These are phyloP conservation scores for Ophiostoma sp. DNA, from an alignment of 2,329 filamentous ascomycete species.

Conservation along the genomic window DNA sequence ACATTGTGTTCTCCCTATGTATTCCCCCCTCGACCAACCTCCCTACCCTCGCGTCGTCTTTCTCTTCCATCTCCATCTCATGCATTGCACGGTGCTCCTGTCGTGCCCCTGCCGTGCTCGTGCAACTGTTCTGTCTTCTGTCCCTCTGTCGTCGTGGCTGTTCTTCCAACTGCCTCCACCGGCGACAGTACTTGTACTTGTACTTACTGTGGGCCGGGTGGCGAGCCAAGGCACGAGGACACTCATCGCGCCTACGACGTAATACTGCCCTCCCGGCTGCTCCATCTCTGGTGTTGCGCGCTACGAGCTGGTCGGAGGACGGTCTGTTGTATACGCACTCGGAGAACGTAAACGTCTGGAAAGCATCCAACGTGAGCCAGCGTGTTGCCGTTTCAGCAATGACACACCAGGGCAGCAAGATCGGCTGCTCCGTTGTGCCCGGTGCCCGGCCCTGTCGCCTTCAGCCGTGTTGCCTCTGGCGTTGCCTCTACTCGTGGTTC, in stretches of 20 bases:
- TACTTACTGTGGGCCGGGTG: background rate
- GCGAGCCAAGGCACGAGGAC: constrained; percentile 15
- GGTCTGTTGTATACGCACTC: background rate
- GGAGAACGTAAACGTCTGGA: background rate
- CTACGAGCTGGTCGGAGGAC: no score
- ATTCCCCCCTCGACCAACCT: background rate
- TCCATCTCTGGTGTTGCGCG: constrained; percentile 1
- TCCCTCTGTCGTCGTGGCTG: background rate
- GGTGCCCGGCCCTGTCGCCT: no score
- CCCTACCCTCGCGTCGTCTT: background rate
- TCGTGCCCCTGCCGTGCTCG: background rate
- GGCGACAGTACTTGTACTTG: background rate
- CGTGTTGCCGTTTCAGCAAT: no score
- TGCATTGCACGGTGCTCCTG: background rate
- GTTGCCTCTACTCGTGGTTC: background rate
- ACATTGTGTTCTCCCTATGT: background rate
- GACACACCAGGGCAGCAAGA: no score
- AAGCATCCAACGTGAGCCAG: no score
- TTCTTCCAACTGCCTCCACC: background rate
- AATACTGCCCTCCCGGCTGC: background rate
- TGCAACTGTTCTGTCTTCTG: constrained; percentile 3
- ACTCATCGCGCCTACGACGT: constrained; percentile 10
- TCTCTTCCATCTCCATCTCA: background rate
- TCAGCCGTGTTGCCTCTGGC: no score
- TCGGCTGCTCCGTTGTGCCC: no score